phyloP scores from a whole-genome alignment of 345 rosid species.

The Sonneratia caseolaris region DNA sequence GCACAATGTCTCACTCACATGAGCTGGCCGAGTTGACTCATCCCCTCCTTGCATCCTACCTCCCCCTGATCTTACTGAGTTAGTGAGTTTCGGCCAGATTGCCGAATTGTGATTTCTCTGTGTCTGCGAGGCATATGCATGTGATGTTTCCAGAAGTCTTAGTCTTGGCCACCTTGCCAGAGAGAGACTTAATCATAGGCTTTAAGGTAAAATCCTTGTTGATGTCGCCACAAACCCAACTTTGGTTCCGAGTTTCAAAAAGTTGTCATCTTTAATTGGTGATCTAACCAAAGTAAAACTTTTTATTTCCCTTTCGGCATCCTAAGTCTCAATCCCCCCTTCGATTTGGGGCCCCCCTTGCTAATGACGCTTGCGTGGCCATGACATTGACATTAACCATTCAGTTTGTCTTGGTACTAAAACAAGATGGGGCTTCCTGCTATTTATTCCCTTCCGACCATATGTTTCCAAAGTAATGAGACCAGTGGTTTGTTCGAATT shows the following conservation, averaged over 20 bases:
- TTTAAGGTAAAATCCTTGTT: background rate
- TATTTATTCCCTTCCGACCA: no score
- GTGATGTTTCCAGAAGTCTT: background rate
- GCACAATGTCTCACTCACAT: conserved; percentile 7
- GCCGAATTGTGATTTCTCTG: background rate
- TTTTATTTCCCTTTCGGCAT: background rate
- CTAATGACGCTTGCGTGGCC: no score
- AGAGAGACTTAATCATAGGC: background rate
- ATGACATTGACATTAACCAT: background rate
- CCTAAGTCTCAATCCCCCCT: background rate
- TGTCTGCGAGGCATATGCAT: background rate
- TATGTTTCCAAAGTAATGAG: background rate
- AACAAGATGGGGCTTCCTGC: background rate
- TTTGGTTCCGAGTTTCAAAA: conserved; percentile 3
- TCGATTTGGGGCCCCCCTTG: no score
- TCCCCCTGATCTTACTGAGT: background rate
- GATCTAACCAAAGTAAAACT: background rate
- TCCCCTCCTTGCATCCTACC: no score
- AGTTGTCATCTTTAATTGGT: conserved; percentile 1
- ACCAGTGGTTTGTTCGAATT: background rate
- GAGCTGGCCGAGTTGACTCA: conserved; percentile 33
- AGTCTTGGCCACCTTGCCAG: background rate
- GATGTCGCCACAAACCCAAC: background rate
- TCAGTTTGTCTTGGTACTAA: background rate
- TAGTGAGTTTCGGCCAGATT: background rate